These are phyloP conservation scores for Echeveria elegans DNA, from an alignment of 164 flowering plant genomes.

Conservation along the genomic window DNA sequence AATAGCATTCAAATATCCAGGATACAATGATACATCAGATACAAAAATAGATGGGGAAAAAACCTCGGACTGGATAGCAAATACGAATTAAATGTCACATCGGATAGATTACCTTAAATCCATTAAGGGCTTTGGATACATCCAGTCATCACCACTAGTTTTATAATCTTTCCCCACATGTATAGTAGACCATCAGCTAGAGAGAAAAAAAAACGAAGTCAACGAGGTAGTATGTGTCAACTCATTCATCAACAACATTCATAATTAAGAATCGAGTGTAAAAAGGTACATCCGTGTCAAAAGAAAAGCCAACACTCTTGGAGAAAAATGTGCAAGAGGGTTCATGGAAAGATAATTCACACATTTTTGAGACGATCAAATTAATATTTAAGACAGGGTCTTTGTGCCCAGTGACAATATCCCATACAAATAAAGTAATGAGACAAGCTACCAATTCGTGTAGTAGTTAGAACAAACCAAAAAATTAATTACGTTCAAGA, in stretches of 20 bases:
- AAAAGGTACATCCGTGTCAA: neutral
- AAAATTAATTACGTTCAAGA: no score
- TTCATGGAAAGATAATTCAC: neutral
- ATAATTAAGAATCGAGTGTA: neutral
- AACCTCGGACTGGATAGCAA: neutral
- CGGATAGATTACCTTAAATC: conserved; percentile 63
- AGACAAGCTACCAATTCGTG: no score
- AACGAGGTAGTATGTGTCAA: neutral
- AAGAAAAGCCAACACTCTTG: neutral
- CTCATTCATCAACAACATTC: neutral
- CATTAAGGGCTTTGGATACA: conserved; percentile 98
- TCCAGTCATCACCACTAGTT: conserved; percentile 88
- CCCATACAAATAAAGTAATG: no score
- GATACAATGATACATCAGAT: no score
- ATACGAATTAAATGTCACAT: neutral
- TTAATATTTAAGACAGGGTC: no score
- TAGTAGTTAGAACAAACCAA: no score
- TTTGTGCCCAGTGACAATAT: neutral
- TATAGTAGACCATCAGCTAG: conserved; percentile 95
- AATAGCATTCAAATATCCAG: neutral
- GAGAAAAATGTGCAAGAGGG: neutral
- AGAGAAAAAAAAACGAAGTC: conserved; percentile 18
- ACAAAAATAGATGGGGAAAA: no score
- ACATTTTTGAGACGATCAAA: neutral
- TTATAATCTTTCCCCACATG: conserved; percentile 99